Evolutionary conservation across 768 basidiomycete species (phyloP).

Genomic region (Naganishia friedmannii): DNA sequence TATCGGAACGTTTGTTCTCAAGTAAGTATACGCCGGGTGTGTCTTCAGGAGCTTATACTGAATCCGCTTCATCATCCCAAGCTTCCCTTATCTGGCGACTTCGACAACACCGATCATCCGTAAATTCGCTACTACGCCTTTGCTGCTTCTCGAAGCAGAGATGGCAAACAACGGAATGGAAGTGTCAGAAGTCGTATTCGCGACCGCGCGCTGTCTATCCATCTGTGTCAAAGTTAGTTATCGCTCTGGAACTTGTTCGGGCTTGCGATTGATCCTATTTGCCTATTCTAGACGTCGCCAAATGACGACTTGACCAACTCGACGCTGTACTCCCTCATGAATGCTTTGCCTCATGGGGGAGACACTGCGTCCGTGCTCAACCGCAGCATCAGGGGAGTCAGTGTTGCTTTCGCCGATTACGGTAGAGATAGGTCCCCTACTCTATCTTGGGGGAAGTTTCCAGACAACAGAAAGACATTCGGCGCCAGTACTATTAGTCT

Average conservation of each 20-base stretch:
- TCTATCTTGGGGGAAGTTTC: constrained; percentile 12
- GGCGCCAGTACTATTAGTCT: constrained; percentile 89
- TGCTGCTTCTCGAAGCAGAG: constrained; percentile 82
- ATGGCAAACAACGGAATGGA: constrained; percentile 67
- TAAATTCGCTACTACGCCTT: constrained; percentile 80
- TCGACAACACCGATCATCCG: constrained; percentile 74
- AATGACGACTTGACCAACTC: constrained; percentile 88
- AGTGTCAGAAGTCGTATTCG: constrained; percentile 71
- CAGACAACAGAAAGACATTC: constrained; percentile 74
- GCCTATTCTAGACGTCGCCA: constrained; percentile 63
- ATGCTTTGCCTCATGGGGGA: constrained; percentile 60
- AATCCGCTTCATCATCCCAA: constrained; percentile 43
- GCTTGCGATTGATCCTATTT: constrained; percentile 10
- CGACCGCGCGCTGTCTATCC: constrained; percentile 85
- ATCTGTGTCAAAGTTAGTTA: constrained; percentile 73
- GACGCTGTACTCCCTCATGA: constrained; percentile 92
- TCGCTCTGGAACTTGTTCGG: background rate
- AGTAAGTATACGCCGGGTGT: constrained; percentile 56
- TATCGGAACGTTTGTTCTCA: constrained; percentile 76
- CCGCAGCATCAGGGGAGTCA: constrained; percentile 9
- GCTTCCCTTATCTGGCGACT: constrained; percentile 75
- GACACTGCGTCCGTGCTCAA: constrained; percentile 12
- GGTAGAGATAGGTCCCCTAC: constrained; percentile 14
- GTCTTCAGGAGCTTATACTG: background rate
- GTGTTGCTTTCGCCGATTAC: constrained; percentile 18